A percentile compares a stretch with the other conserved stretches of the same genome.
Conservation (phyloP, 805 yeast species). For the Saturnispora bothae region DNA sequence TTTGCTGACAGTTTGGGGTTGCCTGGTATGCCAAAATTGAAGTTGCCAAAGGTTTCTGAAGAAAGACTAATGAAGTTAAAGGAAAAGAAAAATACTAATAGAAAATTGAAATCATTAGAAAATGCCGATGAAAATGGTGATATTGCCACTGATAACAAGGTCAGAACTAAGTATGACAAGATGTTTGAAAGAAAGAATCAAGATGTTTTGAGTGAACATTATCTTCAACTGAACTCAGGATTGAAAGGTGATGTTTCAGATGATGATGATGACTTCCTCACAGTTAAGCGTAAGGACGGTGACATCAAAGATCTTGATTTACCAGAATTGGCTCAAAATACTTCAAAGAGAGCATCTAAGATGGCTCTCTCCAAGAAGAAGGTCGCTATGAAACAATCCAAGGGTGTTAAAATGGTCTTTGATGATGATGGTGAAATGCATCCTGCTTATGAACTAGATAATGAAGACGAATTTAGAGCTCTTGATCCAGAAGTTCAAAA, state of each 20-base stretch:
- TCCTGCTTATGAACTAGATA: slow-evolving; percentile 81
- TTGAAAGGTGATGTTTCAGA: slow-evolving; percentile 21
- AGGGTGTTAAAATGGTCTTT: slow-evolving; percentile 69
- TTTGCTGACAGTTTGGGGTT: slow-evolving; percentile 84
- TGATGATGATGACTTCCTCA: slow-evolving; percentile 60
- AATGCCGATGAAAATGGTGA: slow-evolving; percentile 60
- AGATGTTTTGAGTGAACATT: slow-evolving; percentile 83
- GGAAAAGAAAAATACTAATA: slow-evolving; percentile 71
- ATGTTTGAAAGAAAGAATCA: slow-evolving; percentile 95
- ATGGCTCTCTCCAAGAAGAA: slow-evolving; percentile 81
- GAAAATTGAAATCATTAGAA: slow-evolving; percentile 51
- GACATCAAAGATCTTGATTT: slow-evolving; percentile 51
- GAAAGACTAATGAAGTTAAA: slow-evolving; percentile 38
- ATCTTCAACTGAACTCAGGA: slow-evolving; percentile 56
- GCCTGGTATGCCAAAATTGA: slow-evolving; percentile 93
- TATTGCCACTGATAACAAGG: slow-evolving; percentile 33
- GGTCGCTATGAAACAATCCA: slow-evolving; percentile 39
- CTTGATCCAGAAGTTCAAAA: slow-evolving; percentile 54
- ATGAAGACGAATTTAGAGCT: slow-evolving; percentile 74
- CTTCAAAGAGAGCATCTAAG: slow-evolving; percentile 77
- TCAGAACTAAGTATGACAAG: slow-evolving; percentile 82
- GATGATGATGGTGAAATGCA: slow-evolving; percentile 95
- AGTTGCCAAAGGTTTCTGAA: slow-evolving; percentile 47
- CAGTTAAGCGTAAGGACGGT: slow-evolving; percentile 71
- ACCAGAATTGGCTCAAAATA: slow-evolving; percentile 44